These are phyloP conservation scores for Irineochytrium annulatum DNA, from an alignment of 192 early-diverging fungal species.

Conservation along the genomic window DNA sequence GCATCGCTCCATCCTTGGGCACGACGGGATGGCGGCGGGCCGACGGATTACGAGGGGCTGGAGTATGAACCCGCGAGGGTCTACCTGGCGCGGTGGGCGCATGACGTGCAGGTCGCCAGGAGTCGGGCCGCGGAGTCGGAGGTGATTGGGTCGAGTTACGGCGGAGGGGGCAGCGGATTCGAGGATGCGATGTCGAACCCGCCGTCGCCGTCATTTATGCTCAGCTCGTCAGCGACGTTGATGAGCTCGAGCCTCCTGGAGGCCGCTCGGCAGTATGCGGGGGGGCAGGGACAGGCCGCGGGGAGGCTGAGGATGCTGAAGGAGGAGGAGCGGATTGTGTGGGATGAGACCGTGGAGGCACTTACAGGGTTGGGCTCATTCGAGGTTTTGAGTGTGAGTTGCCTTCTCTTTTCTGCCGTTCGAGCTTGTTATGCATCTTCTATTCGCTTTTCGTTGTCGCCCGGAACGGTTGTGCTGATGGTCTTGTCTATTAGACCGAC, in stretches of 20 bases:
- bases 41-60: conserved; percentile 27
- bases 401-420: not conserved
- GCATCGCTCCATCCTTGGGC: conserved; percentile 14
- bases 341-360: conserved; percentile 21
- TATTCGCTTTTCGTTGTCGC: no score
- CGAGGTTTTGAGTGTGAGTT: conserved; percentile 15
- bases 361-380: conserved; percentile 17
- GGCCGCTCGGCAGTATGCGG: not conserved
- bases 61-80: conserved; percentile 49
- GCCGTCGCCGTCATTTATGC: not conserved
- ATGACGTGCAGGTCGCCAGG: conserved; percentile 31
- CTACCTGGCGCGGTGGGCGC: conserved; percentile 40
- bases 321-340: conserved; percentile 16
- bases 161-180: not conserved
- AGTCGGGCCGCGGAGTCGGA: not conserved
- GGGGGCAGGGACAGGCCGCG: no score
- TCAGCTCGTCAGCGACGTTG: not conserved
- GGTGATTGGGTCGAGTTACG: not conserved
- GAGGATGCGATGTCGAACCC: conserved; percentile 4
- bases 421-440: not conserved
- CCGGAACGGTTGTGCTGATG: no score
- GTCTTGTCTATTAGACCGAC: conserved; percentile 7
- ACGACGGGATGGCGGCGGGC: conserved; percentile 25
- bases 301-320: conserved; percentile 22
- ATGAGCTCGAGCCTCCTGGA: not conserved